Conservation (phyloP, 148 eudicot species). For the Suaeda aralocaspica region DNA sequence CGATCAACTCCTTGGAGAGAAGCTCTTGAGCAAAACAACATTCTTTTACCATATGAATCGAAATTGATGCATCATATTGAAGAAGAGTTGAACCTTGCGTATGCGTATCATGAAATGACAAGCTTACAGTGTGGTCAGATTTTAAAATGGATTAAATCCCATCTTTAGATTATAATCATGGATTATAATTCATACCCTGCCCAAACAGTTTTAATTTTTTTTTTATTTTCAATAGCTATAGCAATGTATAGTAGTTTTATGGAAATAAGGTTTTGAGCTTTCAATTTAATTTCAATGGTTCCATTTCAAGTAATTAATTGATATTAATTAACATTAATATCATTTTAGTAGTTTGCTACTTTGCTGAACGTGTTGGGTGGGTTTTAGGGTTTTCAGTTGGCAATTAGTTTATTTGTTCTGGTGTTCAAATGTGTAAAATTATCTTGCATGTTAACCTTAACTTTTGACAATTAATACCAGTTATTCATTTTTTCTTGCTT, state of each 20-base stretch:
- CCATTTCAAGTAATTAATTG: too few species aligned
- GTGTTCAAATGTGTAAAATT: background rate
- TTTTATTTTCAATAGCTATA: background rate
- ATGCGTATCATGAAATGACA: slow-evolving; percentile 91
- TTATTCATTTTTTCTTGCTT: background rate
- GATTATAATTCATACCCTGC: background rate
- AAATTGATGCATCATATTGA: slow-evolving; percentile 47
- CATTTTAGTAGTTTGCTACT: too few species aligned
- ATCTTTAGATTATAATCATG: slow-evolving; percentile 22
- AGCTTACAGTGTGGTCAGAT: slow-evolving; percentile 69
- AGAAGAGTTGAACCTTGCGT: slow-evolving; percentile 92
- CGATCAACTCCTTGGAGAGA: slow-evolving; percentile 55
- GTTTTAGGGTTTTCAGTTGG: too few species aligned
- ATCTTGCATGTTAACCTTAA: background rate
- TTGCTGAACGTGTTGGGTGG: too few species aligned
- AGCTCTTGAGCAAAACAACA: slow-evolving; percentile 46
- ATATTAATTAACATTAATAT: too few species aligned
- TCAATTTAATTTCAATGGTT: too few species aligned
- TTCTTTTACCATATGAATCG: slow-evolving; percentile 36
- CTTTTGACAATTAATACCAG: background rate
- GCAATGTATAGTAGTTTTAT: background rate
- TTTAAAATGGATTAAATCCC: slow-evolving; percentile 71
- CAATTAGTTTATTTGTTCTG: background rate
- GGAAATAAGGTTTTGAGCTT: too few species aligned
- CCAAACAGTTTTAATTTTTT: too few species aligned